Evolutionary conservation across 2,329 filamentous ascomycete species (phyloP), one percentile per base, ranked within the genome.

Genomic region (Pseudocercospora ulei): DNA sequence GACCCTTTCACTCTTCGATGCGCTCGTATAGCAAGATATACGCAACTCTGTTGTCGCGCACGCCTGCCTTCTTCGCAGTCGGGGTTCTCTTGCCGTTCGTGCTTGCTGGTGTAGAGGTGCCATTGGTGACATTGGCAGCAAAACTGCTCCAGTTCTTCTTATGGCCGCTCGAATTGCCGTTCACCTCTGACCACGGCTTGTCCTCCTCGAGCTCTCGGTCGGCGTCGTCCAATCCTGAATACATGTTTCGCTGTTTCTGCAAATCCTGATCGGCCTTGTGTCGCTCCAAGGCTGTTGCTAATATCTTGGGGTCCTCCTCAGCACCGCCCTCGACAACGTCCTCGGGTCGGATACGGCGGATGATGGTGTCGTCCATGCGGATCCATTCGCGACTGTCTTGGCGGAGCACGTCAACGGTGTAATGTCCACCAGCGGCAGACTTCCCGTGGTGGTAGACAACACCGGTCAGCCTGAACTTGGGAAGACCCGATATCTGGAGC

Each of bases 381-480:
- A 98, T 82, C 90, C 90, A 98, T 62, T 95, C 87, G 13, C 76
- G 76, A n/a, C 81, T 85, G 58, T 98, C 90, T 62, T 96, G 88
- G 35, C 90, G 80, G 41, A 87, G 78, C 25, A 95, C 81, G 60
- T 98, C 90, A n/a, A 92, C 88, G 1, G 90, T 98, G 62, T 98
- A 98, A 61, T 98, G 90, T 3, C 90, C 90, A 36, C 85, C 87
- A 48, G 82, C 92, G 22, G 90, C 90, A 53, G 92, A 93, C 68
- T 93, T 95, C 44, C 90, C 90, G 54, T 98, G 90, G 56, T 98
- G 90, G 59, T 98, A 98, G 13, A 98, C 86, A 18, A 93, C 90
- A 12, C 80, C 82, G 47, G 79, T 90, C 8, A 98, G 73, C 34
- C 76, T 78, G 62, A 96, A 98, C 57, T 79, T 82, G 3, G 87